Evolutionary conservation across 1,284 basidiomycete genomes (phyloP), one percentile per base, ranked within the genome.

Genomic region (Ustilago curta): DNA sequence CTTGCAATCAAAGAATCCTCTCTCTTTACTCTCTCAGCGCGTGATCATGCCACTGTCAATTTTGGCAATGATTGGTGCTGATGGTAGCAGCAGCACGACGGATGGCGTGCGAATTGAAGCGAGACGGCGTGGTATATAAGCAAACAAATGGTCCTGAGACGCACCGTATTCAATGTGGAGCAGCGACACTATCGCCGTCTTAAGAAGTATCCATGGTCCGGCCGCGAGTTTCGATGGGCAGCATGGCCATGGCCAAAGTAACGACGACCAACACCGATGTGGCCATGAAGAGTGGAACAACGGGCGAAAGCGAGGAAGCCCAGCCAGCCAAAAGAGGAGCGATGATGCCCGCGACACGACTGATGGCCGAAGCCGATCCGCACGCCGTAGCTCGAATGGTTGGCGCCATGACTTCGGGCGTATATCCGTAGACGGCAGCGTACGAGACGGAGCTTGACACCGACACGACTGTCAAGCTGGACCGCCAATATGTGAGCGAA

Each of bases 391-490:
- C 82, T 12, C 83, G 59, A 16, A 83, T 65, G 2, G 67, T 71
- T 4, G 80, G 79, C 7, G 71, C 64, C 63, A 84, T 83, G 42
- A 80, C 74, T 49, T 81, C 78, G 8, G 83, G 83, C n/a, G 82
- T 80, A 23, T 79, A 81, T 5, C 79, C 79, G 51, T 84, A 84
- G 29, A 84, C 63, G 19, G 78, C 79, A 21, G 82, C 82, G 44
- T 84, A 84, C 32, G 80, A 77, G 32, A 79, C 80, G 12, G 76
- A 78, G 21, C 81, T 78, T 11, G 70, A 58, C 23, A 84, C 59
- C 18, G 72, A 77, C 8, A 83, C 75, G 1, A 73, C 23, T 8
- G 81, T 77, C 55, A 76, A 62, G 32, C 57, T 66, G 0, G 56
- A 42, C 11, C 64, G 48, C 59, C 44, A 72, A 23, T 42, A 61